Base-by-base conservation (phyloP, 148 eudicot species). In the Camellia granthamiana region DNA sequence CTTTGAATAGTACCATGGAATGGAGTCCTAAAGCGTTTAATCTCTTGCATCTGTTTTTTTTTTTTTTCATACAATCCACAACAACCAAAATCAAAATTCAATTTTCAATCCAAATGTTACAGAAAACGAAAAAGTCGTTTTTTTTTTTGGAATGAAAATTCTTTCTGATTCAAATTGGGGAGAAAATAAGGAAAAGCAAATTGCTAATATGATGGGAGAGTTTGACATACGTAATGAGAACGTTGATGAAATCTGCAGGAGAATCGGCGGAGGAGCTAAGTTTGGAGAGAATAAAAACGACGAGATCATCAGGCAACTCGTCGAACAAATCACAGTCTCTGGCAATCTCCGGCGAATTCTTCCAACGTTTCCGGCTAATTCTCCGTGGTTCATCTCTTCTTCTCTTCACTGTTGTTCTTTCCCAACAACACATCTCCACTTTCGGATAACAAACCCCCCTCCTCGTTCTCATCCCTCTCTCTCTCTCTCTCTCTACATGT, bases 291-390 rank as follows among this genome's bases (percentile, higher is more conserved):
- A 90, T 78, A 62, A n/a, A 81, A 7, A 85, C 54, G 14, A 90
- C 86, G 49, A 90, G 81, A 78, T 90, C 93, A 59, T 90, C 93
- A 0, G 91, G 93, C 75, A 90, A 76, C 8, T 60, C 47, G n/a
- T 84, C 90, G 43, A 90, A 84, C 42, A 85, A 85, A 77, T 88
- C 88, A 58, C 61, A 46, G 5, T 52, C 58, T 61, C 85, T 84
- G 67, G 67, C 72, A 52, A 18, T 0, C 19, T 79, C 80, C 77
- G 84, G 56, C 85, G 84, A 80, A 4, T 6, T 1, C 62, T 83
- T 81, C 3, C 58, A 46, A 47, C 81, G 83, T 77, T 90, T 88
- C 77, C 85, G 89, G 82, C 74, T 0, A 68, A 14, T 61, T 21
- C 38, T 61, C 70, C 3, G 77, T 9, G 78, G 82, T 6, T 81